Conservation (phyloP, 306 rosid species). For the Sicyos baderoa region DNA sequence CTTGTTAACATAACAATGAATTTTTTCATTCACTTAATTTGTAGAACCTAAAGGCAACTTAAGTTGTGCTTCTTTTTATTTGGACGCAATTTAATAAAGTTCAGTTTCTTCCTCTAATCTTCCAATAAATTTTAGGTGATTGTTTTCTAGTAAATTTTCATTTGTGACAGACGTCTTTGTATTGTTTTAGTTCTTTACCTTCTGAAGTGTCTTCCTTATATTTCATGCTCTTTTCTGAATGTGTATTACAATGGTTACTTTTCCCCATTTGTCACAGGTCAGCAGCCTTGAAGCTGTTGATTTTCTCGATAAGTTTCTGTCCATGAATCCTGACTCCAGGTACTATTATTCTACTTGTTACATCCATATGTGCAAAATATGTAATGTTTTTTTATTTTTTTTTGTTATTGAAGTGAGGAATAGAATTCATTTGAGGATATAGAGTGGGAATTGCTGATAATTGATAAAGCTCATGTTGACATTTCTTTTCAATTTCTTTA, state of each 20-base stretch:
- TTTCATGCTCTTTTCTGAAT: no score
- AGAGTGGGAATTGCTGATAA: conserved; percentile 1
- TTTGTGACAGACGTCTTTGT: not conserved
- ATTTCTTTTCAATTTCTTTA: not conserved
- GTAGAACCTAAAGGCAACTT: not conserved
- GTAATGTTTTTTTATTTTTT: not conserved
- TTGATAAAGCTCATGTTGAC: not conserved
- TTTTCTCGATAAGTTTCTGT: conserved; percentile 64
- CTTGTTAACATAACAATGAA: not conserved
- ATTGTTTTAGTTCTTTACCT: no score
- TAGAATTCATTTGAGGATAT: not conserved
- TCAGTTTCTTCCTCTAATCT: not conserved
- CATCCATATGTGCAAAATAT: not conserved
- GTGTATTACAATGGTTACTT: not conserved
- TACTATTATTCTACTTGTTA: conserved; percentile 6
- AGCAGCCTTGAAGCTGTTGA: conserved; percentile 76
- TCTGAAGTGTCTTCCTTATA: no score
- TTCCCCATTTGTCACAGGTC: conserved; percentile 45
- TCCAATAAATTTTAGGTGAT: not conserved
- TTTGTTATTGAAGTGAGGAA: no score
- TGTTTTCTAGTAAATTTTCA: not conserved
- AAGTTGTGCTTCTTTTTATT: not conserved
- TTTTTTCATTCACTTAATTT: not conserved
- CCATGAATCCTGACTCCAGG: conserved; percentile 27
- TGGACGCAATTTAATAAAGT: not conserved